phyloP scores from a whole-genome alignment of 1,284 basidiomycete species.

The Pascua guehoae region DNA sequence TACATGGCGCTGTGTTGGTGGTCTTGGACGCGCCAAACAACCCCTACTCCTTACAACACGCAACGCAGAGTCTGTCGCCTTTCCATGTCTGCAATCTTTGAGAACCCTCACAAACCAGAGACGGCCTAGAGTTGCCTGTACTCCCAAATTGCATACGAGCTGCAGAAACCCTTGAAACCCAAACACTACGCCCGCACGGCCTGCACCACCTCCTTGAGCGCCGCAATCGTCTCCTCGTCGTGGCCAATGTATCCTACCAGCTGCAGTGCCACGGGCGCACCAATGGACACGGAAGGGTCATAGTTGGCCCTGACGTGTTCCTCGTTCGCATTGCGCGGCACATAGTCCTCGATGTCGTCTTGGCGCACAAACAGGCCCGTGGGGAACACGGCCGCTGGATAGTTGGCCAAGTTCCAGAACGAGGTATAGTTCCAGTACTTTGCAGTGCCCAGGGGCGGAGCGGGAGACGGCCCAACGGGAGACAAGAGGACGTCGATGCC shows the following conservation, averaged over 20 bases:
- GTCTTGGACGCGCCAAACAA: too few species aligned
- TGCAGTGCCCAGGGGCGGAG: constrained; percentile 30
- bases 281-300: constrained; percentile 6
- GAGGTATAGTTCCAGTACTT: constrained; percentile 56
- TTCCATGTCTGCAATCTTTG: too few species aligned
- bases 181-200: too few species aligned
- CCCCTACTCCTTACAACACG: too few species aligned
- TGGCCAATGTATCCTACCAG: constrained; percentile 7
- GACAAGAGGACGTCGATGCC: constrained; percentile 43
- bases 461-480: constrained; percentile 34
- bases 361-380: constrained; percentile 58
- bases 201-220: not conserved
- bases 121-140: too few species aligned
- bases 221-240: constrained; percentile 8
- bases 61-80: too few species aligned
- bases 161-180: too few species aligned
- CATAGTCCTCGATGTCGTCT: constrained; percentile 50
- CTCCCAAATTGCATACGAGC: too few species aligned
- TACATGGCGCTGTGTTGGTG: too few species aligned
- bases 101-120: too few species aligned
- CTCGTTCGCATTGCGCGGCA: constrained; percentile 51
- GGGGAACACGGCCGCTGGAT: constrained; percentile 64
- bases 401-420: constrained; percentile 66
- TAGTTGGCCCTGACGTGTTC: constrained; percentile 23
- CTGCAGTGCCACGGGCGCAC: constrained; percentile 7